phyloP scores from a whole-genome alignment of 148 eudicot genomes.

The Polygonum maritimum region DNA sequence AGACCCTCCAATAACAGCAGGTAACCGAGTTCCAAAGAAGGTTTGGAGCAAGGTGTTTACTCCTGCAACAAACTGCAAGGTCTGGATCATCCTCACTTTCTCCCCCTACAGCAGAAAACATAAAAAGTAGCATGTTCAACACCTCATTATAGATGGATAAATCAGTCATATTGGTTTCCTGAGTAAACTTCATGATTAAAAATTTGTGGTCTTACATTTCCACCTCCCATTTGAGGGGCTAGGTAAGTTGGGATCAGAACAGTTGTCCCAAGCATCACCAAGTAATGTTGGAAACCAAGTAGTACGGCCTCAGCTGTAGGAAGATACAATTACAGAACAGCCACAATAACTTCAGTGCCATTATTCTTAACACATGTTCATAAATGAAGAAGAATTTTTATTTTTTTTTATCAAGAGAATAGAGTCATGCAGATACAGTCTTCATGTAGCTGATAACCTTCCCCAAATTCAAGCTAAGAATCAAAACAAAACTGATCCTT shows the following conservation, averaged over 20 bases:
- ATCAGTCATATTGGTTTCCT: too few species aligned
- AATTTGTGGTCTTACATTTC: constrained; percentile 38
- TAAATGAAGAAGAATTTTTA: not conserved
- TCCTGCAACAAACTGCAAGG: constrained; percentile 79
- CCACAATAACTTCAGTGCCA: not conserved
- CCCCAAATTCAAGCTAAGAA: not conserved
- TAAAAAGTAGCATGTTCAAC: not conserved
- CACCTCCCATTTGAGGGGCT: constrained; percentile 89
- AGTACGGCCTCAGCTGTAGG: constrained; percentile 72
- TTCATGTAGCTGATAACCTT: not conserved
- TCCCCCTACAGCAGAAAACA: constrained; percentile 36
- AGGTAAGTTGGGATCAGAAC: constrained; percentile 73
- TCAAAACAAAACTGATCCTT: not conserved
- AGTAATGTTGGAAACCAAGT: constrained; percentile 84
- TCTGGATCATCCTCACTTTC: constrained; percentile 76
- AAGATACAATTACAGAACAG: not conserved
- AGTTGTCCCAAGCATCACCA: constrained; percentile 88
- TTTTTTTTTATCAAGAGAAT: too few species aligned
- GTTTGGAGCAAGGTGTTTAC: constrained; percentile 67
- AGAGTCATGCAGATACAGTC: too few species aligned
- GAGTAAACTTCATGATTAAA: not conserved
- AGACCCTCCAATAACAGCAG: constrained; percentile 86
- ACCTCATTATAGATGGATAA: not conserved
- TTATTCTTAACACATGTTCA: not conserved
- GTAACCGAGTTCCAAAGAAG: constrained; percentile 67